Percentiles rank a stretch among this genome's conserved stretches.
These are phyloP conservation scores for Cajanus cajan DNA, from an alignment of 306 rosid genomes.

Conservation along the genomic window DNA sequence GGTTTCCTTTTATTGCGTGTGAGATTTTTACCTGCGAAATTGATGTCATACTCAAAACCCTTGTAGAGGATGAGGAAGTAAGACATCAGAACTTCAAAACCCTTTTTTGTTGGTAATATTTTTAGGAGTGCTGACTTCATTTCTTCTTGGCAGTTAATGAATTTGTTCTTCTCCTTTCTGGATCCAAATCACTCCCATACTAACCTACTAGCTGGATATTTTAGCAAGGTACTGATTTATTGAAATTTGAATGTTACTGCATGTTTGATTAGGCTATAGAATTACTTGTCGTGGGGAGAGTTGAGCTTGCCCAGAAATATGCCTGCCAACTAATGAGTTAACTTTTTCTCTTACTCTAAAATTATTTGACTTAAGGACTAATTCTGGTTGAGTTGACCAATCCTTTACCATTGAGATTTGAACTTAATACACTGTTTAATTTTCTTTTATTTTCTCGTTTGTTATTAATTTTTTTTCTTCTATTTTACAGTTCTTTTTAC, in stretches of 20 bases:
- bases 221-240: slow-evolving; percentile 80
- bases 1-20: slow-evolving; percentile 96
- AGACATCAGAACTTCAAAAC: slow-evolving; percentile 28
- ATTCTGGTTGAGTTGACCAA: slow-evolving; percentile 2
- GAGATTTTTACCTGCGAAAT: slow-evolving; percentile 98
- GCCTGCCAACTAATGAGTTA: neutral
- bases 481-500: neutral
- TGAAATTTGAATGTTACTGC: slow-evolving; percentile 20
- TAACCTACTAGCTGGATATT: slow-evolving; percentile 92
- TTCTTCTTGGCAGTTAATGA: slow-evolving; percentile 80
- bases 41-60: slow-evolving; percentile 85
- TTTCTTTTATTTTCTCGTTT: neutral
- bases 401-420: neutral
- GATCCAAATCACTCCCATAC: slow-evolving; percentile 73
- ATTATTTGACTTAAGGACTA: slow-evolving; percentile 3
- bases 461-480: neutral
- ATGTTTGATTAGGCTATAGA: neutral
- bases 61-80: slow-evolving; percentile 96
- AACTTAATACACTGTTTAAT: neutral
- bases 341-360: neutral
- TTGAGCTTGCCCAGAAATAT: slow-evolving; percentile 9
- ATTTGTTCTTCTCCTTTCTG: slow-evolving; percentile 88
- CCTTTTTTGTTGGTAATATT: slow-evolving; percentile 2
- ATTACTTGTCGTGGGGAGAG: neutral
- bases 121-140: slow-evolving; percentile 37